These are phyloP conservation scores for Adansonia grandidieri DNA, from an alignment of 441 rosid genomes.

Conservation along the genomic window DNA sequence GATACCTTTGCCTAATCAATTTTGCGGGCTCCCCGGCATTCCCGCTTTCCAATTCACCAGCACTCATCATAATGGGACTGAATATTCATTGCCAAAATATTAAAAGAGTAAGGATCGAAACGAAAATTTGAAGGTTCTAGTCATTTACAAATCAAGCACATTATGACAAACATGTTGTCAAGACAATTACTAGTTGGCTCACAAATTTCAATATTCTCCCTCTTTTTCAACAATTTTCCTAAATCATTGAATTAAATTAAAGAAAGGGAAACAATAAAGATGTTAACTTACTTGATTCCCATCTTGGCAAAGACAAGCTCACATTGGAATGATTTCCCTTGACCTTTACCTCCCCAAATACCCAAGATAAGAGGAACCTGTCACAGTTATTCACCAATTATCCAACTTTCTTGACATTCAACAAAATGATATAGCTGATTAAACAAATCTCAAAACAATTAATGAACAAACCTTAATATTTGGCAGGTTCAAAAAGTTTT, in stretches of 20 bases:
- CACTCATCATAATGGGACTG: slow-evolving; percentile 99
- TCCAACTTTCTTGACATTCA: not conserved
- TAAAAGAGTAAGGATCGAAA: not conserved
- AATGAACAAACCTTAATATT: slow-evolving; percentile 68
- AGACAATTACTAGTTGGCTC: not conserved
- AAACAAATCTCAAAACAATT: not conserved
- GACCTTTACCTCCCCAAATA: slow-evolving; percentile 99
- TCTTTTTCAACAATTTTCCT: not conserved
- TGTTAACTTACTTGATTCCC: slow-evolving; percentile 80
- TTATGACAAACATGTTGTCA: not conserved
- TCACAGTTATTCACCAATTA: not conserved
- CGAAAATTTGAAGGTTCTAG: not conserved
- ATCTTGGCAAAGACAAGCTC: slow-evolving; percentile 96
- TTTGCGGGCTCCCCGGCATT: slow-evolving; percentile 97
- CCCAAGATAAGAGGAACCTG: slow-evolving; percentile 96
- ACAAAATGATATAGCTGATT: not conserved
- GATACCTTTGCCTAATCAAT: slow-evolving; percentile 93
- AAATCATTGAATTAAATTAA: not conserved
- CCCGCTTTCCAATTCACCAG: slow-evolving; percentile 99
- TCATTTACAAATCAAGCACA: not conserved
- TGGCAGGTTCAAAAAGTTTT: slow-evolving; percentile 89
- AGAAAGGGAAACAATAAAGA: not conserved
- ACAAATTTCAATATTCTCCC: not conserved
- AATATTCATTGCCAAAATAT: slow-evolving; percentile 6
- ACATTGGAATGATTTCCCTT: slow-evolving; percentile 96